Percentiles rank a stretch among this genome's conserved stretches.
Evolutionary conservation across 78 protist genomes (phyloP).

Genomic region (Carpediemonas membranifera): DNA sequence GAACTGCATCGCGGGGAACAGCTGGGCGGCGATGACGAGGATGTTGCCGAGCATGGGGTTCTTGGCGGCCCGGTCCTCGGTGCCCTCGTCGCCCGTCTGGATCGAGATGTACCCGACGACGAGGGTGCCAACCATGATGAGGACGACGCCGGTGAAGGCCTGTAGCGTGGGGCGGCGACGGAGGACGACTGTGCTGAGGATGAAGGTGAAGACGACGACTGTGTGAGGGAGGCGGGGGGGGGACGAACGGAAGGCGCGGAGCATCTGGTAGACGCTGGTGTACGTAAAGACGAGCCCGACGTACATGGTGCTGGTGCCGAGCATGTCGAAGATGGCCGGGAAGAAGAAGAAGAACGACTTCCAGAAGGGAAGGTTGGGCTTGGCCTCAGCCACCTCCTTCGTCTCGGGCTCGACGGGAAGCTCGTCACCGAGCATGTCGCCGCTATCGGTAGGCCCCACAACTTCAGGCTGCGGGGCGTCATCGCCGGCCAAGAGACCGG

Average conservation of each 20-base stretch:
- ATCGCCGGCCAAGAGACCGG: too few relatives aligned
- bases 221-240: neutral
- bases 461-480: too few relatives aligned
- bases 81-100: neutral
- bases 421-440: too few relatives aligned
- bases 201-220: neutral
- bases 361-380: neutral
- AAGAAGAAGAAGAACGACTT: neutral
- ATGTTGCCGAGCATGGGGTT: neutral
- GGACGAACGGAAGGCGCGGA: slow-evolving; percentile 17
- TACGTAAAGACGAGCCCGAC: slow-evolving; percentile 22
- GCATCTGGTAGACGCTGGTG: slow-evolving; percentile 43
- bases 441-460: too few relatives aligned
- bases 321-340: slow-evolving; percentile 20
- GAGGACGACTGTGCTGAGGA: neutral
- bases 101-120: neutral
- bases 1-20: neutral
- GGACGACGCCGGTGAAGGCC: neutral
- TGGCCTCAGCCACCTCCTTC: too few relatives aligned
- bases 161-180: too few relatives aligned
- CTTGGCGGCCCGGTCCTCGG: neutral
- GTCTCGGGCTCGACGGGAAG: too few relatives aligned
- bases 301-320: slow-evolving; percentile 32
- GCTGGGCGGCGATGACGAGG: neutral
- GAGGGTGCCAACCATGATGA: neutral